A percentile compares a stretch with the other conserved stretches of the same genome.
Evolutionary conservation across 2,329 filamentous ascomycete species (phyloP).

Genomic region (Claviceps capensis): DNA sequence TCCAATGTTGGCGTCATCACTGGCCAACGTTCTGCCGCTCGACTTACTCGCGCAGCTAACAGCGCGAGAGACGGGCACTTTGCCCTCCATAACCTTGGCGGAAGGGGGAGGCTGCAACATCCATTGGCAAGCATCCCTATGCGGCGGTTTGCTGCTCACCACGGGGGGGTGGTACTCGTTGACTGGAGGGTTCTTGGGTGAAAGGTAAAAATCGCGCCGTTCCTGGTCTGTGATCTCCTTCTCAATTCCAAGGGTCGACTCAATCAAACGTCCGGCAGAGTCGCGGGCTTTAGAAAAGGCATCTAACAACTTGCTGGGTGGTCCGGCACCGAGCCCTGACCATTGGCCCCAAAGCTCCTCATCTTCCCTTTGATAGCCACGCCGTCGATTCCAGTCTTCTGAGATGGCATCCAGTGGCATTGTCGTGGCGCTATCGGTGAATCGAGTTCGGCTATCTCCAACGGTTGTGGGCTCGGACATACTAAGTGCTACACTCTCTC

Average conservation of each 20-base stretch:
- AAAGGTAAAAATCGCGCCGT: slow-evolving; percentile 47
- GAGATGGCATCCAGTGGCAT: slow-evolving; percentile 26
- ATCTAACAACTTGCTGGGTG: slow-evolving; percentile 42
- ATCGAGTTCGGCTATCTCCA: slow-evolving; percentile 22
- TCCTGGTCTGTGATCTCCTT: slow-evolving; percentile 37
- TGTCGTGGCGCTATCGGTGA: slow-evolving; percentile 15
- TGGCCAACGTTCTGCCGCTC: slow-evolving; percentile 29
- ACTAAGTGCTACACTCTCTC: slow-evolving; percentile 36
- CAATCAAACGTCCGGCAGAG: slow-evolving; percentile 40
- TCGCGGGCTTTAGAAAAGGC: slow-evolving; percentile 44
- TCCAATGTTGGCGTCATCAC: slow-evolving; percentile 28
- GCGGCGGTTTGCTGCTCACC: slow-evolving; percentile 59
- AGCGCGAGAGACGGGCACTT: slow-evolving; percentile 54
- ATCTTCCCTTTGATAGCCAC: slow-evolving; percentile 74
- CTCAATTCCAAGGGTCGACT: slow-evolving; percentile 38
- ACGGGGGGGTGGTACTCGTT: slow-evolving; percentile 81
- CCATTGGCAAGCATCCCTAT: slow-evolving; percentile 64
- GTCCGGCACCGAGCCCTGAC: slow-evolving; percentile 21
- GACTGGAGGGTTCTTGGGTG: slow-evolving; percentile 54
- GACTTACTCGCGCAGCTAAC: slow-evolving; percentile 41
- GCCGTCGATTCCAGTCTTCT: slow-evolving; percentile 54
- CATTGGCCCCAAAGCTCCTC: slow-evolving; percentile 67
- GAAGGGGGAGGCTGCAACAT: slow-evolving; percentile 89
- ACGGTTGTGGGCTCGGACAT: slow-evolving; percentile 24
- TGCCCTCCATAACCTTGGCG: slow-evolving; percentile 82